Conservation (phyloP, 2,329 filamentous ascomycete genomes). For the Tolypocladium ovalisporum region DNA sequence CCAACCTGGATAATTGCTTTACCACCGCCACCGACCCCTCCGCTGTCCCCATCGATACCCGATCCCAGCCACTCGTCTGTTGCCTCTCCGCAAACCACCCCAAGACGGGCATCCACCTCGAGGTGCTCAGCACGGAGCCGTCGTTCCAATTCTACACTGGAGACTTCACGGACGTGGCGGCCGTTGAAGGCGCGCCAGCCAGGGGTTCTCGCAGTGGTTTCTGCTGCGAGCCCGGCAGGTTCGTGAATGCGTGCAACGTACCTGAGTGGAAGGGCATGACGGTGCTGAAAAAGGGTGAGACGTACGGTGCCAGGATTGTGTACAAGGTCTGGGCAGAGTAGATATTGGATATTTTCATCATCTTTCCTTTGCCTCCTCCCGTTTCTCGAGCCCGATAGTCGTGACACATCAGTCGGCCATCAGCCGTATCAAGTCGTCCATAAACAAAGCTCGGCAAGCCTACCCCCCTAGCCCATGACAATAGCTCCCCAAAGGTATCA, state of each 20-base stretch:
- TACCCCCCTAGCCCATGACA: background rate
- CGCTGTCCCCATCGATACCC: conserved; percentile 55
- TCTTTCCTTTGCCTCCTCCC: background rate
- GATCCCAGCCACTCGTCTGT: conserved; percentile 47
- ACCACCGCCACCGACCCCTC: conserved; percentile 55
- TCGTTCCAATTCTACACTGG: conserved; percentile 97
- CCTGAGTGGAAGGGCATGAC: conserved; percentile 71
- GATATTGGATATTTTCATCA: background rate
- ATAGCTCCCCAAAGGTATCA: background rate
- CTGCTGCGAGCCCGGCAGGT: conserved; percentile 86
- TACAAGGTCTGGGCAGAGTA: conserved; percentile 76
- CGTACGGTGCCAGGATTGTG: conserved; percentile 70
- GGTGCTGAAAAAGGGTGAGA: conserved; percentile 72
- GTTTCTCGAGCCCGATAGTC: background rate
- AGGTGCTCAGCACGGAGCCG: conserved; percentile 85
- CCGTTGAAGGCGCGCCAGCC: conserved; percentile 48
- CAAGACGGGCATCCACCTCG: conserved; percentile 64
- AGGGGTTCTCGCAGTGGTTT: conserved; percentile 64
- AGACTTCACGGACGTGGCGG: conserved; percentile 69
- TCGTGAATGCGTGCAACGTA: conserved; percentile 78
- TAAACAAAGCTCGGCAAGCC: background rate
- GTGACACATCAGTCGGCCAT: background rate
- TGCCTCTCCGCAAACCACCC: conserved; percentile 67
- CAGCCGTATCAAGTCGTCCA: background rate
- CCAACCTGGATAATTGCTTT: conserved; percentile 87